These are phyloP conservation scores for Phytopythium aichiense DNA, from an alignment of 352 stramenopile species.

Conservation along the genomic window DNA sequence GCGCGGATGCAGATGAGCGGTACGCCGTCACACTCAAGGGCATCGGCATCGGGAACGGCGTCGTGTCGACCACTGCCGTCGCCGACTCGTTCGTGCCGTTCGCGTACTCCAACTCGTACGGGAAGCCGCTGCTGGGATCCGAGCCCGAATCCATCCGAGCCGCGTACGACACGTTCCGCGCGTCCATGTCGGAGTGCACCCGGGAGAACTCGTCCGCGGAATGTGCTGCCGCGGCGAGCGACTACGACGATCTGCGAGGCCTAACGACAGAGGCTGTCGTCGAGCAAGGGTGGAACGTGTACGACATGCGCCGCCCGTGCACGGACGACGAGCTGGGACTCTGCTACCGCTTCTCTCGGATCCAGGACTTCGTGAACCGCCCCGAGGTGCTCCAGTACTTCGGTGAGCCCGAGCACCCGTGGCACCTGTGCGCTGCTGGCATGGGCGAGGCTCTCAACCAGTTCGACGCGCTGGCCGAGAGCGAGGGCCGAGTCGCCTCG, in stretches of 20 bases:
- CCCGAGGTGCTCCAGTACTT: slow-evolving; percentile 38
- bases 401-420: slow-evolving; percentile 22
- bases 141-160: slow-evolving; percentile 10
- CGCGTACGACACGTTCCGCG: slow-evolving; percentile 15
- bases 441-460: slow-evolving; percentile 13
- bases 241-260: slow-evolving; percentile 12
- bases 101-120: slow-evolving; percentile 35
- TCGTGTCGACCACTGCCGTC: slow-evolving; percentile 51
- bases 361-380: slow-evolving; percentile 61
- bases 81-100: slow-evolving; percentile 52
- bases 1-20: slow-evolving; percentile 14
- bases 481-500: slow-evolving; percentile 39
- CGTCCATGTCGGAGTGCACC: slow-evolving; percentile 13
- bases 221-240: slow-evolving; percentile 21
- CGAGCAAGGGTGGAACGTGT: slow-evolving; percentile 44
- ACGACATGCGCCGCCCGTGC: slow-evolving; percentile 61
- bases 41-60: slow-evolving; percentile 81
- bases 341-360: slow-evolving; percentile 60
- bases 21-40: slow-evolving; percentile 57
- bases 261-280: slow-evolving; percentile 14
- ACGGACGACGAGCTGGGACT: slow-evolving; percentile 37
- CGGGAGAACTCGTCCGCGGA: background rate
- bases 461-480: slow-evolving; percentile 56
- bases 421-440: slow-evolving; percentile 42
- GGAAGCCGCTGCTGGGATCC: slow-evolving; percentile 29